Evolutionary conservation across 495 filamentous ascomycete species (phyloP), one percentile per base, ranked within the genome.

Genomic region (Aspergillus cavernicola): DNA sequence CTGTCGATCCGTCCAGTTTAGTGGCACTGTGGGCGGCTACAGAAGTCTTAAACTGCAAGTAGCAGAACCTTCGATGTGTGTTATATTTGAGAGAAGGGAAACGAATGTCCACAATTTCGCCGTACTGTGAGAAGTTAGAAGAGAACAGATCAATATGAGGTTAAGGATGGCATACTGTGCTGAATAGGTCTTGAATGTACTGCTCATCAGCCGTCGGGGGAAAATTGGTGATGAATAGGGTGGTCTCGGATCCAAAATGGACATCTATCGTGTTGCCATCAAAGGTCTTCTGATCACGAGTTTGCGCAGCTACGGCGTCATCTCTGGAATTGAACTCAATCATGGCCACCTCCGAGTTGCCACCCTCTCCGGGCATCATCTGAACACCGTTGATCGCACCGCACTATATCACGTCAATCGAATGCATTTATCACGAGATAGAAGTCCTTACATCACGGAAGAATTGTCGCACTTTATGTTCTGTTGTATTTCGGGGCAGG

Each of bases 71-170:
- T 26, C 93, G 87, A 59, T 85, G 83, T 6, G 86, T 88, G 58
- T 96, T 88, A 64, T 77, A 90, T 67, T 92, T 92, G 39, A 98
- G 81, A 35, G 88, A 93, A 6, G 93, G 93, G 64, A 92, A 92
- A 11, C 93, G 88, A 46, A 98, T 76, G 61, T 86, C 88, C 47
- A 92, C 74, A 49, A 98, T 85, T 29, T 92, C 83, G 44, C 93
- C 92, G 62, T 80, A 90, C 72, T 82, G 58, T 40, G 26, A 31
- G 16, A 20, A 22, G 57, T 75, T 42, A 73, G 64, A 42, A 33
- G 49, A 20, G 33, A 24, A 22, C 13, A 37, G 7, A 26, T 26
- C 7, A 2, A 26, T 58, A 40, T 50, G 1, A 40, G 11, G 12
- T 52, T 2, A 38, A 28, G 60, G 37, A 52, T 35, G 47, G 65